Conservation (phyloP, 2,329 filamentous ascomycete genomes). For the Colletotrichum tabaci region DNA sequence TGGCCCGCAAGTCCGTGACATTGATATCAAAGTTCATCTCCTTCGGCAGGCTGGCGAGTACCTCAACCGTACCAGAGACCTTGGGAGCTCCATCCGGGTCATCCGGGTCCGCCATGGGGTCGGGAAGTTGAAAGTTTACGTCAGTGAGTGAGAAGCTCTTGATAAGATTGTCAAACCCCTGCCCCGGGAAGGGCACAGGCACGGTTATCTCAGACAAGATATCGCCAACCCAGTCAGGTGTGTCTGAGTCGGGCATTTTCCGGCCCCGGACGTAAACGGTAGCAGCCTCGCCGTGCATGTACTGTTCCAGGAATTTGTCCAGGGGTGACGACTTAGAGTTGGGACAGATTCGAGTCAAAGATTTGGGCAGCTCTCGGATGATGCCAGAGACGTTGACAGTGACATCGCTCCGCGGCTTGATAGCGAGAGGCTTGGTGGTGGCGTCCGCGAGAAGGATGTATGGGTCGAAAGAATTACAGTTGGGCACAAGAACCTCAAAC, state of each 20-base stretch:
- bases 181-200: slow-evolving; percentile 86
- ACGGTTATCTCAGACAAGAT: slow-evolving; percentile 86
- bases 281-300: slow-evolving; percentile 84
- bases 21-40: slow-evolving; percentile 90
- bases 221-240: slow-evolving; percentile 86
- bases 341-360: slow-evolving; percentile 82
- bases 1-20: slow-evolving; percentile 82
- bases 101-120: slow-evolving; percentile 82
- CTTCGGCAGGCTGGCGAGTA: slow-evolving; percentile 82
- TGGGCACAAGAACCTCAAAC: slow-evolving; percentile 88
- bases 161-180: slow-evolving; percentile 85
- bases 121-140: slow-evolving; percentile 88
- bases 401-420: slow-evolving; percentile 79
- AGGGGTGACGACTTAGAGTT: slow-evolving; percentile 84
- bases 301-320: slow-evolving; percentile 84
- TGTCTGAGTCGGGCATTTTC: slow-evolving; percentile 73
- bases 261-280: slow-evolving; percentile 89
- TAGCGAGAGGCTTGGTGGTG: slow-evolving; percentile 74
- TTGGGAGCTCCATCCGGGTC: slow-evolving; percentile 80
- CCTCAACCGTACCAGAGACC: slow-evolving; percentile 87
- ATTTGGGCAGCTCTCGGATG: slow-evolving; percentile 80
- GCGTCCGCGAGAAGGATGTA: slow-evolving; percentile 86
- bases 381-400: slow-evolving; percentile 79
- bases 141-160: slow-evolving; percentile 89
- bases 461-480: slow-evolving; percentile 79